Conservation (phyloP, 371 early-diverging fungal species). For the Actinomucor elegans region DNA sequence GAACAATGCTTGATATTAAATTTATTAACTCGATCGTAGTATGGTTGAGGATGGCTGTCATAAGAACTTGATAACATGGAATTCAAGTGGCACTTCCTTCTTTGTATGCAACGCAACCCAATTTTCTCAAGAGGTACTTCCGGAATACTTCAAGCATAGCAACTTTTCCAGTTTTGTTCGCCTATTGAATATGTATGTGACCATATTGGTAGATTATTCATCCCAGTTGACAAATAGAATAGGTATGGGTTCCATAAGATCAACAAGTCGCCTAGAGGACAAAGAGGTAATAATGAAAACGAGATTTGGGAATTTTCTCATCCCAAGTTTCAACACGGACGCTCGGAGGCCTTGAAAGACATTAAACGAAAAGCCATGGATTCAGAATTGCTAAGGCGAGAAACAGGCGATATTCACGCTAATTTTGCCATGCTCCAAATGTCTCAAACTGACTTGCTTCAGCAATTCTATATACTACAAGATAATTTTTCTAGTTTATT, state of each 20-base stretch:
- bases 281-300: conserved; percentile 66
- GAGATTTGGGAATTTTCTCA: conserved; percentile 56
- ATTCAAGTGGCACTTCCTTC: conserved; percentile 80
- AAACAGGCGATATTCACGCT: conserved; percentile 66
- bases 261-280: conserved; percentile 65
- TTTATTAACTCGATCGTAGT: conserved; percentile 23
- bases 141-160: conserved; percentile 75
- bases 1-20: no score
- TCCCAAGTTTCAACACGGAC: conserved; percentile 44
- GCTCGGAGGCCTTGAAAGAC: conserved; percentile 41
- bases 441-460: conserved; percentile 64
- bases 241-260: conserved; percentile 61
- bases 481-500: conserved; percentile 61
- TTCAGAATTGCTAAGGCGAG: conserved; percentile 65
- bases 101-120: conserved; percentile 82
- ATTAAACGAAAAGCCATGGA: conserved; percentile 68
- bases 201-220: no score
- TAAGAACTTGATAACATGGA: conserved; percentile 80
- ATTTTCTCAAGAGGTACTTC: conserved; percentile 79
- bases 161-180: conserved; percentile 31
- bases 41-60: conserved; percentile 76
- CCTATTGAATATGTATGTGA: conserved; percentile 70
- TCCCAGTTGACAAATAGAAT: not conserved
- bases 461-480: conserved; percentile 62
- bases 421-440: conserved; percentile 67